Evolutionary conservation across 805 yeast genomes (phyloP).

Genomic region (Grigorovia transvaalensis): DNA sequence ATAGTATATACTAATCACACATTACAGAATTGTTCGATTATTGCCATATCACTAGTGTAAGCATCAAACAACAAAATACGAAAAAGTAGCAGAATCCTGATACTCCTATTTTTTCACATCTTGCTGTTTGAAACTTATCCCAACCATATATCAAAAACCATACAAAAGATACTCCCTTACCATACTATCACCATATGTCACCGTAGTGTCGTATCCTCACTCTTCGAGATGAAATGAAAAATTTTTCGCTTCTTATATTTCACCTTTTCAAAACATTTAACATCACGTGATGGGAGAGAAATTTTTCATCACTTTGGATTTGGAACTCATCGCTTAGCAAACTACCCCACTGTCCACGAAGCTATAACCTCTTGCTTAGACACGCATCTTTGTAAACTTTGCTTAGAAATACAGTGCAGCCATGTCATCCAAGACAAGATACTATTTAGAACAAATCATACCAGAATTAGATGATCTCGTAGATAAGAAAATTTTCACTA

Average conservation of each 20-base stretch:
- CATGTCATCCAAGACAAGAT: constrained; percentile 48
- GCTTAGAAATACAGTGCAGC: not conserved
- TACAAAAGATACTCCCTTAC: too few species aligned
- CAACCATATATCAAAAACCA: not conserved
- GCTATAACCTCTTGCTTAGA: not conserved
- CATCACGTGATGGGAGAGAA: not conserved
- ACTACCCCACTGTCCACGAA: not conserved
- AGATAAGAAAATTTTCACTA: constrained; percentile 69
- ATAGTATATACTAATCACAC: too few species aligned
- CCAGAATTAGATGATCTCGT: constrained; percentile 88
- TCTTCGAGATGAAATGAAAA: not conserved
- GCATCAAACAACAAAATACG: not conserved
- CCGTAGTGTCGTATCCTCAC: not conserved
- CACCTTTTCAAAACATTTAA: not conserved
- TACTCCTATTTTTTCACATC: not conserved
- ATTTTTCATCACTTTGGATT: not conserved
- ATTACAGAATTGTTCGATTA: not conserved
- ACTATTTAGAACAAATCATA: constrained; percentile 57
- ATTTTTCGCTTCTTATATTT: too few species aligned
- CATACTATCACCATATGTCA: too few species aligned
- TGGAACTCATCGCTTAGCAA: not conserved
- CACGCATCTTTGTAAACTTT: not conserved
- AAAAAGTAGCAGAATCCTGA: too few species aligned
- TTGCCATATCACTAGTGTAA: not conserved
- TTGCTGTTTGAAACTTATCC: not conserved